These are phyloP conservation scores for Ramularia collo-cygni DNA, from an alignment of 2,329 filamentous ascomycete species.

Conservation along the genomic window DNA sequence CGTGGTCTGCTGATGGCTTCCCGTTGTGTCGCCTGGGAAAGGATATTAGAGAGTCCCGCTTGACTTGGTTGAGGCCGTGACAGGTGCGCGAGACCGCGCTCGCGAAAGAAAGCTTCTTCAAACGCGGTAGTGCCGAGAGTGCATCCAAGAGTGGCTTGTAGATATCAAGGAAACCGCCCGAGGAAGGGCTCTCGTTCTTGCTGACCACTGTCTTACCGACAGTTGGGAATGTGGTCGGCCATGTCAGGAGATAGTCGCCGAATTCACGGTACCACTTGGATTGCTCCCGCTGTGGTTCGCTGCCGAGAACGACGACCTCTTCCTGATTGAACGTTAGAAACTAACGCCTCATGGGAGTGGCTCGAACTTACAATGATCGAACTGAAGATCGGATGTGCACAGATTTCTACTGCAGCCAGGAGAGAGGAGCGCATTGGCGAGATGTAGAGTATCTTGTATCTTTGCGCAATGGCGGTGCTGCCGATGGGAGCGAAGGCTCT, in stretches of 20 bases:
- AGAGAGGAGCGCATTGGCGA: slow-evolving; percentile 10
- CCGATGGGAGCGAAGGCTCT: slow-evolving; percentile 3
- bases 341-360: too few relatives aligned
- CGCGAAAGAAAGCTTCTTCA: slow-evolving; percentile 2
- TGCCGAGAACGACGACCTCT: slow-evolving; percentile 13
- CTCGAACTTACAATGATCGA: slow-evolving; percentile 3
- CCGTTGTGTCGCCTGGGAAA: too few relatives aligned
- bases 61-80: too few relatives aligned
- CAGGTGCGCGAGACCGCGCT: too few relatives aligned
- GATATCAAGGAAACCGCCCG: not conserved
- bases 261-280: not conserved
- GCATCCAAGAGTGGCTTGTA: slow-evolving; percentile 1
- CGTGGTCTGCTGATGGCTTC: too few relatives aligned
- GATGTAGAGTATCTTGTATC: slow-evolving; percentile 14
- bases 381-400: slow-evolving; percentile 10
- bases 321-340: too few relatives aligned
- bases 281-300: not conserved
- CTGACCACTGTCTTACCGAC: not conserved
- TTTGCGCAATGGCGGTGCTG: slow-evolving; percentile 2
- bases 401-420: slow-evolving; percentile 6
- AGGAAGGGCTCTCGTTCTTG: not conserved
- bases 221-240: not conserved
- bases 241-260: not conserved
- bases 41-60: too few relatives aligned
- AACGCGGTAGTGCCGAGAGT: slow-evolving; percentile 3